Evolutionary conservation across 352 stramenopile species (phyloP), one percentile per base, ranked within the genome.

Genomic region (Phytophthora tubulina): DNA sequence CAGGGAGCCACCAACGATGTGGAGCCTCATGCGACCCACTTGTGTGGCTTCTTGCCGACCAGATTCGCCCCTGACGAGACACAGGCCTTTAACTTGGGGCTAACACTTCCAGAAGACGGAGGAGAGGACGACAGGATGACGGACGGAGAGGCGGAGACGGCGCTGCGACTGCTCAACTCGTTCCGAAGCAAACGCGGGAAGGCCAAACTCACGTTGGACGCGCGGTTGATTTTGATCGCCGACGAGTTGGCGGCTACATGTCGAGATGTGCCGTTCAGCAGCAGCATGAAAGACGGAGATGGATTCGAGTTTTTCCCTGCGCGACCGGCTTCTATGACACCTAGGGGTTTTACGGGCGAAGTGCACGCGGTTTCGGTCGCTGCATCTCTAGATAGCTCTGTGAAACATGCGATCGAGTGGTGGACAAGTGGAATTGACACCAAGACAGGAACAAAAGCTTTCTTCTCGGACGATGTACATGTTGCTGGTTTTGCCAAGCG

Each of bases 81-180:
- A 4, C 32, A 53, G 48, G 68, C 72, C 13, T 76, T 76, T n/a
- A 48, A 79, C 51, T 68, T 79, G 27, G 72, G 58, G 30, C 36
- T 79, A 11, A 54, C 41, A 2, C 39, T 73, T 15, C 4, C 33
- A 35, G 38, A 68, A 15, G 44, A 63, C 1, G 2, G 11, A 44
- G 15, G 51, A 41, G 63, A 56, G 2, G 13, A 39, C 35, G 41
- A 69, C 27, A 30, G 15, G 8, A 65, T 85, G 15, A 63, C 67
- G 15, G 56, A 68, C 9, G 15, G 54, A 0, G 75, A 85, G 50
- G 78, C 62, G 10, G 68, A 80, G 39, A 61, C 61, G 39, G 50
- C 77, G 33, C 51, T 81, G n/a, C 63, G 45, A 0, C 39, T 70
- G 53, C 64, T 85, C 57, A 81, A 79, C 48, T 81, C 70, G 2